Conservation (phyloP, 202 grass and related monocot species). For the Saccharum hybrid region DNA sequence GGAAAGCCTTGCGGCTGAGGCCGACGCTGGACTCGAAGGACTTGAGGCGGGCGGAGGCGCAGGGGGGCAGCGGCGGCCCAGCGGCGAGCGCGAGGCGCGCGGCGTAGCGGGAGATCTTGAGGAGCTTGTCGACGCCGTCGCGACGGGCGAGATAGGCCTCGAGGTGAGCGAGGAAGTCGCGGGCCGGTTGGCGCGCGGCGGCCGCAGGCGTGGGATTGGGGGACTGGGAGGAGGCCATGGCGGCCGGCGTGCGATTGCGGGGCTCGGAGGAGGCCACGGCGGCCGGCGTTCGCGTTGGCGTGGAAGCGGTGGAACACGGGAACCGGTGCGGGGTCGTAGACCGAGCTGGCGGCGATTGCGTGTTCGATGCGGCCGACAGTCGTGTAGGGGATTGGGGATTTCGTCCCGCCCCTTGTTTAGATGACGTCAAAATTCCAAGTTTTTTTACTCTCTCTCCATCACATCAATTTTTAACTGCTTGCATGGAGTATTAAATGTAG, state of each 20-base stretch:
- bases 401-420: too few species aligned
- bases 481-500: too few species aligned
- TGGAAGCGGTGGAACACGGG: background rate
- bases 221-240: slow-evolving; percentile 29
- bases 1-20: slow-evolving; percentile 94
- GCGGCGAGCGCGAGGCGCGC: slow-evolving; percentile 70
- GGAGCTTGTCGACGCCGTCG: slow-evolving; percentile 96
- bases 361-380: background rate
- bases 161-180: slow-evolving; percentile 83
- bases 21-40: slow-evolving; percentile 84
- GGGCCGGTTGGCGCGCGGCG: slow-evolving; percentile 22
- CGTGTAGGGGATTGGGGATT: slow-evolving; percentile 7
- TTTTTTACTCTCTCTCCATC: too few species aligned
- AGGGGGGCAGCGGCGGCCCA: slow-evolving; percentile 33
- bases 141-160: slow-evolving; percentile 89
- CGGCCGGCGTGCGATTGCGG: background rate
- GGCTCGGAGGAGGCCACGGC: slow-evolving; percentile 25
- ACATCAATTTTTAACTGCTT: too few species aligned
- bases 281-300: background rate
- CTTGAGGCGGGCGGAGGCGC: slow-evolving; percentile 61
- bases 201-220: background rate
- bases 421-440: too few species aligned
- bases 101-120: slow-evolving; percentile 96
- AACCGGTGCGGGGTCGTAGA: background rate
- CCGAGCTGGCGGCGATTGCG: slow-evolving; percentile 17